These are phyloP conservation scores for Vigna mungo DNA, from an alignment of 306 rosid genomes.

Conservation along the genomic window DNA sequence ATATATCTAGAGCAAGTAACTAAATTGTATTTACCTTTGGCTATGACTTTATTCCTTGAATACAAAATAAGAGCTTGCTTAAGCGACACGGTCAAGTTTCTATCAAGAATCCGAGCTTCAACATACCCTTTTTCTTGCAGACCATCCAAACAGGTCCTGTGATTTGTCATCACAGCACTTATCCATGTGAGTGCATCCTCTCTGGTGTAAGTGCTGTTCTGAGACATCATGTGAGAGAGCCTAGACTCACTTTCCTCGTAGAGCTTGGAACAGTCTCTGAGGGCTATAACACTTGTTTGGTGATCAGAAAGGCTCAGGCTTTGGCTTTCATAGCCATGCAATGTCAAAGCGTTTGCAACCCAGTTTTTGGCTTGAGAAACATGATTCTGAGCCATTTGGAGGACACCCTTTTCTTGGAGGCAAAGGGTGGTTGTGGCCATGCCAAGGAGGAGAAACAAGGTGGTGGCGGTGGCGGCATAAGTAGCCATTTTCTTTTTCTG, in stretches of 20 bases:
- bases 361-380: constrained; percentile 48
- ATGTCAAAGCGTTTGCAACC: constrained; percentile 39
- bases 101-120: constrained; percentile 31
- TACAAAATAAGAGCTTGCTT: constrained; percentile 55
- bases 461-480: constrained; percentile 24
- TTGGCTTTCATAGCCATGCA: constrained; percentile 12
- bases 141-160: constrained; percentile 63
- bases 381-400: constrained; percentile 49
- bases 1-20: constrained; percentile 7
- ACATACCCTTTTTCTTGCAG: constrained; percentile 53
- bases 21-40: constrained; percentile 31
- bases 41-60: constrained; percentile 35
- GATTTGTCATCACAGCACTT: constrained; percentile 62
- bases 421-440: constrained; percentile 33
- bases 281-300: constrained; percentile 28
- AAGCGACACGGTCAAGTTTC: constrained; percentile 55
- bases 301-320: not conserved
- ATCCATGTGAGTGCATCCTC: constrained; percentile 65
- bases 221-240: constrained; percentile 46
- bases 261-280: constrained; percentile 64
- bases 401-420: constrained; percentile 45
- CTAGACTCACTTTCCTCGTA: constrained; percentile 63
- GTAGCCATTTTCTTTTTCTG: constrained; percentile 52
- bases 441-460: constrained; percentile 42
- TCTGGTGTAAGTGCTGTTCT: constrained; percentile 20